Conservation (phyloP, 164 flowering plant species). For the Stephania cephalantha region DNA sequence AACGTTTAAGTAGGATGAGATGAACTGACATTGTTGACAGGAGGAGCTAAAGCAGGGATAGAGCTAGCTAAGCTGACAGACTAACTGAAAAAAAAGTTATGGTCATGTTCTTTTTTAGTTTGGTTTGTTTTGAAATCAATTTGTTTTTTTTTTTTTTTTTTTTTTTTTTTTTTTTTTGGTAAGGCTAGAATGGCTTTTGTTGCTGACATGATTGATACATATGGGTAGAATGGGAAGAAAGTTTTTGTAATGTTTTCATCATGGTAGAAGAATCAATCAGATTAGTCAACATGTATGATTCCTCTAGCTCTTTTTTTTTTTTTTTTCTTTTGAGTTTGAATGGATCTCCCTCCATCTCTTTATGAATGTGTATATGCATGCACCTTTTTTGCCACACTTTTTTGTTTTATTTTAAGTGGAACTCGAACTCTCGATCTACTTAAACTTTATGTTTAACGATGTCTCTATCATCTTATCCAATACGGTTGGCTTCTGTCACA, state of each 20-base stretch:
- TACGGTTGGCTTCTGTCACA: too few relatives aligned
- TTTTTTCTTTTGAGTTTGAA: background rate
- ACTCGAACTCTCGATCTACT: too few relatives aligned
- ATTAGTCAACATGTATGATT: conserved; percentile 5
- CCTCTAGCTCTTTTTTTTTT: background rate
- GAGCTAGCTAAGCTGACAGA: conserved; percentile 20
- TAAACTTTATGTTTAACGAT: too few relatives aligned
- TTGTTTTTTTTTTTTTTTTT: too few relatives aligned
- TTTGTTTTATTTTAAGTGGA: too few relatives aligned
- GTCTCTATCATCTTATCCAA: too few relatives aligned
- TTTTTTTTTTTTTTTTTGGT: too few relatives aligned
- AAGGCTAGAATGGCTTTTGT: background rate
- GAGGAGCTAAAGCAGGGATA: conserved; percentile 2
- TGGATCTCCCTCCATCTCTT: background rate
- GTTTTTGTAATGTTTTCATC: conserved; percentile 20
- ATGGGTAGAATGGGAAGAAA: conserved; percentile 21
- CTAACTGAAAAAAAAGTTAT: conserved; percentile 33
- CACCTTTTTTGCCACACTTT: too few relatives aligned
- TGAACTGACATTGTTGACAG: conserved; percentile 33
- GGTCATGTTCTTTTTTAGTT: conserved; percentile 9
- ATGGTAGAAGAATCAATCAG: conserved; percentile 3
- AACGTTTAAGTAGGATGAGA: conserved; percentile 9
- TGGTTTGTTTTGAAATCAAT: conserved; percentile 1
- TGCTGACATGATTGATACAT: conserved; percentile 33
- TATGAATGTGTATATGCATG: too few relatives aligned